These are phyloP conservation scores for Solanum sejunctum DNA, from an alignment of 257 asterid species.

Conservation along the genomic window DNA sequence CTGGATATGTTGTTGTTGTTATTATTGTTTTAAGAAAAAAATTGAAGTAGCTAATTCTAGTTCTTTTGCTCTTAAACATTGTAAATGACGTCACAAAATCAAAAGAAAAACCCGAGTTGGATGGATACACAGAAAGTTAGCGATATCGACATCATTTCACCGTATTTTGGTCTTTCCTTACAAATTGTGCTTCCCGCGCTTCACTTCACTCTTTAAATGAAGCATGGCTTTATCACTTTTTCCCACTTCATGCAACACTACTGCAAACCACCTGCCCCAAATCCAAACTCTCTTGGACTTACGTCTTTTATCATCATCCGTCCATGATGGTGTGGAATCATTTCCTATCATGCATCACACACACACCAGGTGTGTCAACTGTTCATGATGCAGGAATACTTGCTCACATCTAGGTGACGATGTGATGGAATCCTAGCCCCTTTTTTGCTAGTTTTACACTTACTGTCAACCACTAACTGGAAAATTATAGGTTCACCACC, in stretches of 20 bases:
- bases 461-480: neutral
- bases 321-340: neutral
- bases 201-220: neutral
- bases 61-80: too few species aligned
- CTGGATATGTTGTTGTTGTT: too few species aligned
- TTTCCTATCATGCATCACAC: neutral
- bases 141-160: neutral
- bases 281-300: neutral
- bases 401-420: neutral
- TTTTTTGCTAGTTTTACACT: neutral
- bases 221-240: neutral
- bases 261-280: neutral
- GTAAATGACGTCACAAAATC: too few species aligned
- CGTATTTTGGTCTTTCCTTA: too few species aligned
- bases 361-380: neutral
- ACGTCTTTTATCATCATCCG: neutral
- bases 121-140: neutral
- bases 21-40: too few species aligned
- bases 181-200: too few species aligned
- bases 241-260: neutral
- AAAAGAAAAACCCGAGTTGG: neutral
- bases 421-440: neutral
- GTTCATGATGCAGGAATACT: neutral
- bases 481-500: neutral
- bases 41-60: neutral